Percentiles rank a stretch among this genome's conserved stretches.
Evolutionary conservation across 2,329 filamentous ascomycete species (phyloP).

Genomic region (Aspergillus ochraceus): DNA sequence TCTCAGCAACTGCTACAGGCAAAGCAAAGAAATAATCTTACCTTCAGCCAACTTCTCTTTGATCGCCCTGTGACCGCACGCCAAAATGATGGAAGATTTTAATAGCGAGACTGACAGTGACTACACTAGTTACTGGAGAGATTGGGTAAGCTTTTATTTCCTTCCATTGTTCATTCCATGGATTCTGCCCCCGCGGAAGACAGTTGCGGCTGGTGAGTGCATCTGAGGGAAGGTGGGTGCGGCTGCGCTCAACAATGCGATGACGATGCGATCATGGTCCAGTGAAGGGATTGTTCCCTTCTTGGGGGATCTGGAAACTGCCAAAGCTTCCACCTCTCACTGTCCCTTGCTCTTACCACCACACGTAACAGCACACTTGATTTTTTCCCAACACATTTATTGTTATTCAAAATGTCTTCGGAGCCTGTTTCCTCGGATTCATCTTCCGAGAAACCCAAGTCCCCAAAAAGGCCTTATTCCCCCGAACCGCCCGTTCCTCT

Average conservation of each 20-base stretch:
- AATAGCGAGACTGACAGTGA: slow-evolving; percentile 97
- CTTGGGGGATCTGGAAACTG: not conserved
- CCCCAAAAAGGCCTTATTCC: not conserved
- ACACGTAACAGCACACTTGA: not conserved
- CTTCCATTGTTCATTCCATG: slow-evolving; percentile 9
- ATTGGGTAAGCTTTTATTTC: slow-evolving; percentile 76
- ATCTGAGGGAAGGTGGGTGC: slow-evolving; percentile 9
- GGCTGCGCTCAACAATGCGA: slow-evolving; percentile 11
- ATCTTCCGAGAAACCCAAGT: not conserved
- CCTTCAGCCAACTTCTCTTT: slow-evolving; percentile 3
- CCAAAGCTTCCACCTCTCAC: not conserved
- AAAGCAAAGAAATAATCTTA: slow-evolving; percentile 21
- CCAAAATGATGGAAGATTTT: slow-evolving; percentile 82
- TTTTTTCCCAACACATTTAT: not conserved
- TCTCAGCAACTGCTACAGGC: slow-evolving; percentile 25
- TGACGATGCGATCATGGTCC: slow-evolving; percentile 13
- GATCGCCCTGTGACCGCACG: not conserved
- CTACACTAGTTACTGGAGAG: slow-evolving; percentile 98
- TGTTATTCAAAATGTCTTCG: not conserved
- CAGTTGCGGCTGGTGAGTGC: slow-evolving; percentile 7
- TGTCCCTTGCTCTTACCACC: not conserved
- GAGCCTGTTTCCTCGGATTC: not conserved
- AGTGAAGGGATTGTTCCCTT: not conserved
- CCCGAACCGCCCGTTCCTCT: not conserved
- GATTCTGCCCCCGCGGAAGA: slow-evolving; percentile 3